Evolutionary conservation across 1,284 basidiomycete species (phyloP).

Genomic region (Schizophyllum amplum): DNA sequence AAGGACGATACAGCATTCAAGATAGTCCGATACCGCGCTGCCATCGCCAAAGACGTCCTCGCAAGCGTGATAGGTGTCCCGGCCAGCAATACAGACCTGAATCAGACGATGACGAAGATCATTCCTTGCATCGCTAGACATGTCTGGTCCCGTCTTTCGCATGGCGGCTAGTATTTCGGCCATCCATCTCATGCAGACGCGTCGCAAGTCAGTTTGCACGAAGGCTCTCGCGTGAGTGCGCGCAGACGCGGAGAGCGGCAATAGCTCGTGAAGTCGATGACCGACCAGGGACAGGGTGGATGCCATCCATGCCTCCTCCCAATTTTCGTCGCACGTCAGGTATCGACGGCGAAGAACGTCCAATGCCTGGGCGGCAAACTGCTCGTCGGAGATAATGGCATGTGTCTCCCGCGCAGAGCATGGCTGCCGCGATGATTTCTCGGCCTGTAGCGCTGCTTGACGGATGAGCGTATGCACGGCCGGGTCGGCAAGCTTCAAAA

Average conservation of each 20-base stretch:
- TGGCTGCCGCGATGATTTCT: constrained; percentile 17
- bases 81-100: background rate
- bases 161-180: constrained; percentile 15
- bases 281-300: constrained; percentile 19
- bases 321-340: constrained; percentile 28
- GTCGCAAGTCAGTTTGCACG: constrained; percentile 18
- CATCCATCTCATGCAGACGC: constrained; percentile 28
- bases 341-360: constrained; percentile 23
- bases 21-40: background rate
- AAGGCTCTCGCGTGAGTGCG: background rate
- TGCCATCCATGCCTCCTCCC: constrained; percentile 31
- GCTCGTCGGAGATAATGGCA: constrained; percentile 17
- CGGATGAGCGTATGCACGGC: constrained; percentile 32
- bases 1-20: background rate
- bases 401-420: constrained; percentile 23
- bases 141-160: constrained; percentile 15
- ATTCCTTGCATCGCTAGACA: constrained; percentile 13
- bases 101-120: constrained; percentile 16
- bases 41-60: background rate
- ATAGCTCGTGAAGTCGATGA: constrained; percentile 2
- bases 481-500: constrained; percentile 26
- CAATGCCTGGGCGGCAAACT: constrained; percentile 28
- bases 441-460: constrained; percentile 36
- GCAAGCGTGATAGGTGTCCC: background rate
- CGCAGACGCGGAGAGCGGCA: background rate